A percentile compares a stretch with the other conserved stretches of the same genome.
Conservation (phyloP, 768 basidiomycete genomes). For the Trametes cinnabarina region DNA sequence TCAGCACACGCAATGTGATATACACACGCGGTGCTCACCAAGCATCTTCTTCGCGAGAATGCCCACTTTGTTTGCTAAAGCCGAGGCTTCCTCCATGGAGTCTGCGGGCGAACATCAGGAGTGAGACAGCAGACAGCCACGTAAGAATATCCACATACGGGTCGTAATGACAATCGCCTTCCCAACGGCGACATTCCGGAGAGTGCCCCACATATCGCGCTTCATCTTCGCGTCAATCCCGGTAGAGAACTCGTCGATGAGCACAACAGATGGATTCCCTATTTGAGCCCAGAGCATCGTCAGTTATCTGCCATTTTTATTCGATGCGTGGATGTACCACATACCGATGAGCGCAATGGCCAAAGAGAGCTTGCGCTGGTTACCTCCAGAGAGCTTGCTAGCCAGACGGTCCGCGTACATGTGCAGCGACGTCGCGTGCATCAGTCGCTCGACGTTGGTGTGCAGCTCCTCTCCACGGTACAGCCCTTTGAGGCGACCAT, state of each 20-base stretch:
- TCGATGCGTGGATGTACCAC: background rate
- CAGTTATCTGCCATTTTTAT: background rate
- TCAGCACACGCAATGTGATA: background rate
- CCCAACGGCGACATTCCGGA: slow-evolving; percentile 60
- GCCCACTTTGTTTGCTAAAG: slow-evolving; percentile 71
- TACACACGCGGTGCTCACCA: slow-evolving; percentile 39
- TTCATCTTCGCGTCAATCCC: slow-evolving; percentile 84
- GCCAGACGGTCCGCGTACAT: slow-evolving; percentile 70
- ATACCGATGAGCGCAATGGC: slow-evolving; percentile 74
- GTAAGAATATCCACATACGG: slow-evolving; percentile 39
- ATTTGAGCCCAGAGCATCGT: background rate
- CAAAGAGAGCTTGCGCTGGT: slow-evolving; percentile 72
- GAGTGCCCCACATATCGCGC: slow-evolving; percentile 77
- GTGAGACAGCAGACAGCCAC: too few species aligned
- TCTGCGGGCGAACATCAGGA: slow-evolving; percentile 37
- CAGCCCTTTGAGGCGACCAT: slow-evolving; percentile 73
- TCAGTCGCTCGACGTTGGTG: slow-evolving; percentile 53
- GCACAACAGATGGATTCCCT: slow-evolving; percentile 75
- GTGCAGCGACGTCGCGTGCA: slow-evolving; percentile 56
- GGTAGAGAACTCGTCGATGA: slow-evolving; percentile 83
- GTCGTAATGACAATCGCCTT: slow-evolving; percentile 75
- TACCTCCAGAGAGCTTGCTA: slow-evolving; percentile 74
- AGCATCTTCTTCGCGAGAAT: slow-evolving; percentile 72
- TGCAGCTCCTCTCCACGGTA: slow-evolving; percentile 45
- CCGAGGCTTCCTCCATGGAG: slow-evolving; percentile 84